phyloP scores from a whole-genome alignment of 2,329 filamentous ascomycete genomes.

The Hymenoscyphus fructigenus region DNA sequence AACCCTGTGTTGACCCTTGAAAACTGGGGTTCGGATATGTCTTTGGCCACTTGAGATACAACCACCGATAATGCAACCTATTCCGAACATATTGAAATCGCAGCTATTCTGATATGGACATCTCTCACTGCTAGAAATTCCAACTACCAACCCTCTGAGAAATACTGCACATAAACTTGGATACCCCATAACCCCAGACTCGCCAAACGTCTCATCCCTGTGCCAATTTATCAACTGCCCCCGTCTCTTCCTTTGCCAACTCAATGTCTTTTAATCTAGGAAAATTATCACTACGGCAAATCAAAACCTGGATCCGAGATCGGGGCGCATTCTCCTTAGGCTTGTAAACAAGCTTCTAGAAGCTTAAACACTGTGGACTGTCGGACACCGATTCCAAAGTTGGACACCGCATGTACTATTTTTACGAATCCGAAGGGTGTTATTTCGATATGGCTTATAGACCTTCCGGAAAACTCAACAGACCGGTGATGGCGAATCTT shows the following conservation, averaged over 20 bases:
- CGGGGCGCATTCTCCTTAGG: neutral
- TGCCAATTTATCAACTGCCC: neutral
- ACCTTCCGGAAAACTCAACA: neutral
- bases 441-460: no score
- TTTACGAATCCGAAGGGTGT: neutral
- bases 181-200: neutral
- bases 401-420: neutral
- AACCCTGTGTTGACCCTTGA: neutral
- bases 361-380: neutral
- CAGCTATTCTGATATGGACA: neutral
- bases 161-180: no score
- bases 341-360: neutral
- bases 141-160: neutral
- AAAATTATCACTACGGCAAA: neutral
- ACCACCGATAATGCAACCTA: neutral
- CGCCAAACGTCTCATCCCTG: neutral
- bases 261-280: neutral
- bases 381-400: neutral
- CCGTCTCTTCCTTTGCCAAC: neutral
- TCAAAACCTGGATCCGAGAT: neutral
- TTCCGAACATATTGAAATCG: neutral
- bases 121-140: neutral
- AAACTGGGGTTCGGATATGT: neutral
- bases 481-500: neutral
- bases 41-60: constrained; percentile 1